Percentiles rank a stretch among this genome's conserved stretches.
Conservation (phyloP, 1,284 basidiomycete species). For the Sporisorium sorghi region DNA sequence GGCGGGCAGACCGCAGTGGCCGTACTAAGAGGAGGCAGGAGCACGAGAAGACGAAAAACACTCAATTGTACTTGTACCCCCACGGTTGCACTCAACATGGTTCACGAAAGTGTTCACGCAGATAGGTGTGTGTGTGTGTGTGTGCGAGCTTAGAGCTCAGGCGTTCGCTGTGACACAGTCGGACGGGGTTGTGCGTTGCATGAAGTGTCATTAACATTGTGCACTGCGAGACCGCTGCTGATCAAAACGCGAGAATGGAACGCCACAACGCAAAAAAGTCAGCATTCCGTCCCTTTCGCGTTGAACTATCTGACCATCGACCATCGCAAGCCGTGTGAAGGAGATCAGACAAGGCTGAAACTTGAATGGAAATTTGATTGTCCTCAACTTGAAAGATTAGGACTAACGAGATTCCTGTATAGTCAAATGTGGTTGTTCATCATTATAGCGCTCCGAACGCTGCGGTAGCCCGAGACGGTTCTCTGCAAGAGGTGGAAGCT, state of each 20-base stretch:
- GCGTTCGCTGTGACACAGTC: no score
- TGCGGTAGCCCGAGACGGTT: no score
- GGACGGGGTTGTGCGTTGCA: no score
- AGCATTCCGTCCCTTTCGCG: background rate
- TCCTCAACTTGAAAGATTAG: slow-evolving; percentile 45
- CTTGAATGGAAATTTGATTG: slow-evolving; percentile 57
- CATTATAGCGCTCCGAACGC: slow-evolving; percentile 11
- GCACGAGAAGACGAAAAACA: background rate
- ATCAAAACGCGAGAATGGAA: background rate
- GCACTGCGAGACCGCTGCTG: no score
- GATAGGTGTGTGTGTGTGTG: no score
- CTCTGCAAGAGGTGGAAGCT: no score
- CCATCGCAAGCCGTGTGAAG: background rate
- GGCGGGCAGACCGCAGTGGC: slow-evolving; percentile 10
- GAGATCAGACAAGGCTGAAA: slow-evolving; percentile 55
- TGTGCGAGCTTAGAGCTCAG: no score
- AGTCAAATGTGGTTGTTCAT: slow-evolving; percentile 55
- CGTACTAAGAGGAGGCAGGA: slow-evolving; percentile 6
- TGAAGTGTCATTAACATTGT: no score
- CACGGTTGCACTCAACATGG: background rate
- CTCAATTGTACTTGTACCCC: slow-evolving; percentile 27
- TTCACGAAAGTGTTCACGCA: no score
- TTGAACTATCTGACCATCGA: background rate
- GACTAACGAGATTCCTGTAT: slow-evolving; percentile 56
- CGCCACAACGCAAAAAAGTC: background rate